Base-by-base conservation (phyloP, 495 filamentous ascomycete species). In the Aspergillus sparsus region DNA sequence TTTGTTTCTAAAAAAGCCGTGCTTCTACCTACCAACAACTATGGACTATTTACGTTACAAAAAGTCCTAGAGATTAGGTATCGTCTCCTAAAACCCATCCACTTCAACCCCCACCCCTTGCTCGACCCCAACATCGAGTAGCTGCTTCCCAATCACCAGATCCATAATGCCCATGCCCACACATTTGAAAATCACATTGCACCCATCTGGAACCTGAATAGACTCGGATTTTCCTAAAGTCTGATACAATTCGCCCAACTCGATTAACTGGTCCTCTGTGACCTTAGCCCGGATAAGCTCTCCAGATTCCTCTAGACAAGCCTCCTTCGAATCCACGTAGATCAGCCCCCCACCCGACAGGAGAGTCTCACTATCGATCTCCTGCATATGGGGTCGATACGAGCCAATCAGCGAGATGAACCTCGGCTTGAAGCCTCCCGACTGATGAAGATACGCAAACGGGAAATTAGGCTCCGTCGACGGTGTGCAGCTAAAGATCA, bases 361-460 rank as follows among this genome's bases (percentile, higher is more conserved):
- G 3, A 98, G 70, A 15, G 96, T 82, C 46, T 88, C 87, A 0
- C 81, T 81, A 41, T 93, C 89, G 41, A 98, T 66, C 72, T 98
- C 94, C 53, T 86, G 77, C 94, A 98, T 98, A 53, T 90, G 76
- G 6, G 85, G 83, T 58, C 87, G 89, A 57, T 96, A 97, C 56
- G 85, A 89, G 39, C 94, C 94, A 64, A 98, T 89, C 0, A 89
- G 84, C 0, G 89, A 84, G 55, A 96, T 85, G 62, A 93, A 83
- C 31, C 92, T 71, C 10, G 85, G 87, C 63, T 90, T 91, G 42
- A 62, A 64, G 9, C 21, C 21, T 27, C 21, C 21, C 3, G 21
- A 27, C 21, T 46, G 63, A 53, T 67, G 60, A 4, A 96, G 74
- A 41, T 81, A 80, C 16, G 76, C 68, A 12, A 72, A 76, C 1